Evolutionary conservation across 805 yeast genomes (phyloP), one percentile per base, ranked within the genome.

Genomic region (Tetrapisispora nanseiensis): DNA sequence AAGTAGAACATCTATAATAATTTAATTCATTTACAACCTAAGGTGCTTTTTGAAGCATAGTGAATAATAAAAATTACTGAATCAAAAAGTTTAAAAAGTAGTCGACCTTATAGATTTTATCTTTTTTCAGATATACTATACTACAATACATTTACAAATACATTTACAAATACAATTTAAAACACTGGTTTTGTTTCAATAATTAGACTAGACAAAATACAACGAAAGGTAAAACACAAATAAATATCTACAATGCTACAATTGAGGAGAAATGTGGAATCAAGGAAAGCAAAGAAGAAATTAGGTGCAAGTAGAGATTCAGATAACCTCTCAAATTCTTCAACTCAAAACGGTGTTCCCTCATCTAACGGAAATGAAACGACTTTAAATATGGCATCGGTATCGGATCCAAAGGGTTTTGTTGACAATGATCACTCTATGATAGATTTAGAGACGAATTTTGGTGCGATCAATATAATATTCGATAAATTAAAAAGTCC

Each of bases 401-500:
- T 46, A 2, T 46, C 52, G 10, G 56, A 52, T 43, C 43, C 41
- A 6, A 50, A 50, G 19, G 45, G 44, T 13, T 54, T 49, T 27
- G 44, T 29, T 4, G 58, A 55, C 16, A 23, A 48, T 4, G 56
- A 52, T 20, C 44, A 49, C 11, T 44, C 47, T 4, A 50, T 51
- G 16, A 47, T 54, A 13, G 59, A 54, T 37, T 41, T 59, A 31
- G 63, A 56, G 11, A 50, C 51, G 16, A 51, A 57, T 10, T 53
- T 50, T 37, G 50, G 56, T 18, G 64, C 67, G 3, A 60, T 68
- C 12, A 60, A 62, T 40, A 51, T 55, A 31, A 67, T 67, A 15
- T 68, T 69, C 43, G 57, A 56, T 40, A 61, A 62, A 31, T 51
- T 69, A 40, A 62, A 63, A 46, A 64, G 69, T 40, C 50, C 61